These are phyloP conservation scores for Luzula sylvatica DNA, from an alignment of 176 grass and related monocot genomes.

Conservation along the genomic window DNA sequence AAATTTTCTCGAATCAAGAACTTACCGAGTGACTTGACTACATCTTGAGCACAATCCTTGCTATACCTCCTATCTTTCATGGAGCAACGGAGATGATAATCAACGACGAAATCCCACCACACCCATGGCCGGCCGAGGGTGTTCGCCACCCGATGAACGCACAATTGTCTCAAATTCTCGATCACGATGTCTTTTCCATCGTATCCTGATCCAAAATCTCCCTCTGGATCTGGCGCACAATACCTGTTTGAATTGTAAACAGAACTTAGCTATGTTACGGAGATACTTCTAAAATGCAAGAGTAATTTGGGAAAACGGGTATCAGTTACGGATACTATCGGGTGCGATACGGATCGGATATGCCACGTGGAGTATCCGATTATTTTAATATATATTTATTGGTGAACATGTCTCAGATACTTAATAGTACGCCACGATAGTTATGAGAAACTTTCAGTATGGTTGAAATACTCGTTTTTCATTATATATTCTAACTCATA, in stretches of 20 bases:
- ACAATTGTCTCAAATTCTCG: slow-evolving; percentile 87
- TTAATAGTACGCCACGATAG: too few relatives aligned
- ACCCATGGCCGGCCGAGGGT: slow-evolving; percentile 33
- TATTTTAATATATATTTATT: too few relatives aligned
- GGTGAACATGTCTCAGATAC: too few relatives aligned
- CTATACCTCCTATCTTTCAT: slow-evolving; percentile 60
- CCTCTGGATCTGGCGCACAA: slow-evolving; percentile 86
- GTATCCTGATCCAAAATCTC: slow-evolving; percentile 55
- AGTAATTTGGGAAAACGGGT: too few relatives aligned
- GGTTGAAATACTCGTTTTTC: too few relatives aligned
- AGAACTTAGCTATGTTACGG: neutral
- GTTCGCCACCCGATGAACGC: slow-evolving; percentile 80
- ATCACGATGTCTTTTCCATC: slow-evolving; percentile 54
- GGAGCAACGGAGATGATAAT: slow-evolving; percentile 76
- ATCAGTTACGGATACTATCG: too few relatives aligned
- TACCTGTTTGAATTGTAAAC: slow-evolving; percentile 31
- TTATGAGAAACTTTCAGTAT: too few relatives aligned
- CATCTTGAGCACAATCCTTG: slow-evolving; percentile 37
- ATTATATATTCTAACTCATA: too few relatives aligned
- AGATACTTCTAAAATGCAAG: too few relatives aligned
- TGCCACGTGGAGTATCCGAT: too few relatives aligned
- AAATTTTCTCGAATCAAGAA: neutral
- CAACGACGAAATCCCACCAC: slow-evolving; percentile 87
- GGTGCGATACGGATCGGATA: too few relatives aligned
- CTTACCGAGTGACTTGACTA: slow-evolving; percentile 55